Evolutionary conservation across 441 rosid species (phyloP).

Genomic region (Dalechampia spathulata): DNA sequence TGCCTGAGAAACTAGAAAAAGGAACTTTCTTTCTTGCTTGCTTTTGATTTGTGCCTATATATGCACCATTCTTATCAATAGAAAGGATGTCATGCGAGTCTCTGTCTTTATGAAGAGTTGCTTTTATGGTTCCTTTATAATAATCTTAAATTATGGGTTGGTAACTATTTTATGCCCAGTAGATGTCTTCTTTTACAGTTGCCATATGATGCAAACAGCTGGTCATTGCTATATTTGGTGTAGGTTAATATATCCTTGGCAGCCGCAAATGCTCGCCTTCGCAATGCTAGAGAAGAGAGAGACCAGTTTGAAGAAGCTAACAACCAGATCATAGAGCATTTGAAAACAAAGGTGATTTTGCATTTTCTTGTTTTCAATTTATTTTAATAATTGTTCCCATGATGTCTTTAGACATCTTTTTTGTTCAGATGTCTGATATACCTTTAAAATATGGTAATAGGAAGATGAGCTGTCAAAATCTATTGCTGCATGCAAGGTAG

Average conservation of each 20-base stretch:
- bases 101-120: too few relatives aligned
- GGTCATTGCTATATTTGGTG: slow-evolving; percentile 11
- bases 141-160: too few relatives aligned
- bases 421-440: slow-evolving; percentile 15
- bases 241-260: slow-evolving; percentile 90
- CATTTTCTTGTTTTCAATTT: slow-evolving; percentile 12
- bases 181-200: background rate
- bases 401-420: slow-evolving; percentile 1
- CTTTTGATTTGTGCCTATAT: too few relatives aligned
- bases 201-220: slow-evolving; percentile 8
- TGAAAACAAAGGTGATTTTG: slow-evolving; percentile 67
- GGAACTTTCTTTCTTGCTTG: too few relatives aligned
- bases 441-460: slow-evolving; percentile 33
- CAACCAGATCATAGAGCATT: slow-evolving; percentile 76
- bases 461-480: slow-evolving; percentile 89
- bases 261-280: slow-evolving; percentile 85
- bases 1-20: too few relatives aligned
- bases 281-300: slow-evolving; percentile 78
- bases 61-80: too few relatives aligned
- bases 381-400: background rate
- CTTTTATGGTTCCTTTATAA: too few relatives aligned
- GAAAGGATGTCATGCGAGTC: too few relatives aligned
- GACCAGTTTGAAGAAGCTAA: slow-evolving; percentile 97
- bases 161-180: background rate
- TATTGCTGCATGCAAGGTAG: slow-evolving; percentile 66